Conservation (phyloP, 2,329 filamentous ascomycete species). For the Apiospora rasikravindrae region DNA sequence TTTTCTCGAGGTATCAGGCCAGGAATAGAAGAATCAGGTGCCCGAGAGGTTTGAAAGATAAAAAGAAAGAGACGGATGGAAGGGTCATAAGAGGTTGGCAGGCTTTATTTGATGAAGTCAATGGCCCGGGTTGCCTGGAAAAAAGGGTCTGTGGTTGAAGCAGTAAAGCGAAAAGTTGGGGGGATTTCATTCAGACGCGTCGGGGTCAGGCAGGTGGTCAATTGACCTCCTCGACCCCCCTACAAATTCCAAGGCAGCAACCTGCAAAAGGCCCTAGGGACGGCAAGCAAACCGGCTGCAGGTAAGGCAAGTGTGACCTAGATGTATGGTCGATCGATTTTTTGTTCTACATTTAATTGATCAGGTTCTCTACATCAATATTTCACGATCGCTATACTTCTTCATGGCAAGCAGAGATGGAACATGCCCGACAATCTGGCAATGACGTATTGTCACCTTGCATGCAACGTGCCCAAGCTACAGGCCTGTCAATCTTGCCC, state of each 20-base stretch:
- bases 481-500: background rate
- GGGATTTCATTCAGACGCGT: constrained; percentile 7
- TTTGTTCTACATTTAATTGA: background rate
- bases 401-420: background rate
- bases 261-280: background rate
- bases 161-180: background rate
- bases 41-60: background rate
- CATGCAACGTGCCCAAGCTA: background rate
- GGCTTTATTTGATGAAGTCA: constrained; percentile 1
- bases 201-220: background rate
- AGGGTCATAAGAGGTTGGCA: background rate
- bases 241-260: constrained; percentile 1
- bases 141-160: constrained; percentile 10
- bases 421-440: background rate
- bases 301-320: background rate
- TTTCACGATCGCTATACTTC: background rate
- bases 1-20: background rate
- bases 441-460: background rate
- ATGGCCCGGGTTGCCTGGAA: background rate
- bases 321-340: background rate
- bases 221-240: background rate
- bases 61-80: background rate
- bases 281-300: background rate
- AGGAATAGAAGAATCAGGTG: background rate
- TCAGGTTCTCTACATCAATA: background rate